Evolutionary conservation across 2,329 filamentous ascomycete genomes (phyloP).

Genomic region (Colletotrichum sp.): DNA sequence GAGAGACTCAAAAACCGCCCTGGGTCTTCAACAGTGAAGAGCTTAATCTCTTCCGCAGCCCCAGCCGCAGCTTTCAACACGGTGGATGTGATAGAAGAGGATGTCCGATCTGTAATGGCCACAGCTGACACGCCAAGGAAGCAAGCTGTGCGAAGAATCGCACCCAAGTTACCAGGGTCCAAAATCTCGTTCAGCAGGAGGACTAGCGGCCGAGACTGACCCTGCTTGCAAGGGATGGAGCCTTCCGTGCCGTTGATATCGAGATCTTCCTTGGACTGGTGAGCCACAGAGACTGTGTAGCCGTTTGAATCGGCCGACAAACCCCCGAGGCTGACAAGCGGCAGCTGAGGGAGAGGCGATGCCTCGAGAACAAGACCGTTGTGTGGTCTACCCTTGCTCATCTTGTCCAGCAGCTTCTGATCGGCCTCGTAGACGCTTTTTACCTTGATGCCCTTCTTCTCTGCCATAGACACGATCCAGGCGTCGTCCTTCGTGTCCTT

Average conservation of each 20-base stretch:
- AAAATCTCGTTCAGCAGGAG: constrained; percentile 78
- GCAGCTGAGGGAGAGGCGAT: constrained; percentile 78
- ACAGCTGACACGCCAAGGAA: constrained; percentile 92
- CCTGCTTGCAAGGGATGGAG: constrained; percentile 49
- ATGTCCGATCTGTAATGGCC: constrained; percentile 74
- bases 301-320: constrained; percentile 48
- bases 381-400: constrained; percentile 83
- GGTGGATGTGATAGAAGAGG: constrained; percentile 76
- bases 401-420: constrained; percentile 78
- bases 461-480: constrained; percentile 51
- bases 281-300: constrained; percentile 65
- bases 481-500: constrained; percentile 52
- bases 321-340: constrained; percentile 64
- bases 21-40: constrained; percentile 74
- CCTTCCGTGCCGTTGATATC: constrained; percentile 71
- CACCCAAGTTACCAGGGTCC: constrained; percentile 90
- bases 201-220: constrained; percentile 69
- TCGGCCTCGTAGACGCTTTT: constrained; percentile 64
- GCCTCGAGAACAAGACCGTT: constrained; percentile 90
- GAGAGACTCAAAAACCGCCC: constrained; percentile 73
- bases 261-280: constrained; percentile 77
- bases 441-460: constrained; percentile 56
- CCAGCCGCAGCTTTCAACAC: constrained; percentile 89
- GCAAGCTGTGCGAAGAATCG: constrained; percentile 84
- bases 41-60: constrained; percentile 78